Base-by-base conservation (phyloP, 257 asterid species). In the Verbena officinalis region DNA sequence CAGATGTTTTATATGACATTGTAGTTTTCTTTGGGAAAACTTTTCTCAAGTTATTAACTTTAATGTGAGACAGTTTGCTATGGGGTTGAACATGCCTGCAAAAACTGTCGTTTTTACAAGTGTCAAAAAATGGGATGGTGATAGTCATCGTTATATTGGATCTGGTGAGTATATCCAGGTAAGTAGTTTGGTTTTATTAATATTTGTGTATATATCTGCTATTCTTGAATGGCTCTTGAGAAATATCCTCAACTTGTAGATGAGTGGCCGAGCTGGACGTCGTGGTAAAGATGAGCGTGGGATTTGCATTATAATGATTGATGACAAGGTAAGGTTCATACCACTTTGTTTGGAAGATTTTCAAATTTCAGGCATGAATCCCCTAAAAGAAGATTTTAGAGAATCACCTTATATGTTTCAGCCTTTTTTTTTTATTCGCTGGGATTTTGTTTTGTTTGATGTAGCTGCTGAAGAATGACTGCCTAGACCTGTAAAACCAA, bases 211-310 rank as follows among this genome's bases (percentile, higher is more conserved):
- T 23, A 33, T 42, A 55, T 60, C 19, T 63, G 31, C 33, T 51
- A 57, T 68, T 20, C 16, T 14, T 56, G 49, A 56, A 57, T 23
- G 51, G 42, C 17, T 56, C 22, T 69, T 74, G 73, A 64, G 56
- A 57, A 55, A 13, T 74, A 33, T 81, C 6, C 45, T 64, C 54
- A 69, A 69, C 59, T 60, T 76, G 49, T 71, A 93, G 96, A 93
- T 93, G 99, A 93, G 99, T 77, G 99, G 99, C 69, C 90, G 99
- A 84, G 99, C 99, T 77, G 97, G 99, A 67, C 99, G 99, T 7
- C 97, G 99, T 75, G 99, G 99, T 65, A 93, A 93, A 86, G 97
- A 93, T 86, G 94, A 78, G 58, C 85, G 88, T 55, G 97, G 97
- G 38, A 93, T 93, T 72, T 93, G 99, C 80, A 84, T 93, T 48